These are phyloP conservation scores for Cercospora zeina DNA, from an alignment of 2,329 filamentous ascomycete species.

Conservation along the genomic window DNA sequence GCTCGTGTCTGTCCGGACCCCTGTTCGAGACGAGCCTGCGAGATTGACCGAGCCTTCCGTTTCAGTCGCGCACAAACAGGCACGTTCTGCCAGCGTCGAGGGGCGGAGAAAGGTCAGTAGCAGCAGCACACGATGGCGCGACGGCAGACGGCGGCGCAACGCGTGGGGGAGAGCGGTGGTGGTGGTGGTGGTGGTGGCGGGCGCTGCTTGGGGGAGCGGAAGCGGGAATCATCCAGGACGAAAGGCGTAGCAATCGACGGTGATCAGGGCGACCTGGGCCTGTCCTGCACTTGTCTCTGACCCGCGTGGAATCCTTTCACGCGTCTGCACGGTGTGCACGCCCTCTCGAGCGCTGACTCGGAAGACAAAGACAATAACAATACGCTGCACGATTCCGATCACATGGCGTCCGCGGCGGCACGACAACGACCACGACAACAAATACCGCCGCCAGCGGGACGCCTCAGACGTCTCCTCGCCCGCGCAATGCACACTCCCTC, in stretches of 20 bases:
- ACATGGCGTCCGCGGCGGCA: background rate
- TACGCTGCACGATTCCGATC: background rate
- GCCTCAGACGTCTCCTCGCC: background rate
- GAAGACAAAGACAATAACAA: background rate
- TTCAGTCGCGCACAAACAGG: background rate
- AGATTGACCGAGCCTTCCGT: constrained; percentile 14
- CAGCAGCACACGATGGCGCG: background rate
- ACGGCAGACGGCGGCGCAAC: background rate
- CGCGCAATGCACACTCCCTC: background rate
- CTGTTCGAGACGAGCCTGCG: constrained; percentile 11
- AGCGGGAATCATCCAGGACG: background rate
- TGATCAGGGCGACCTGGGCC: constrained; percentile 1
- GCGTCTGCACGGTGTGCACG: background rate
- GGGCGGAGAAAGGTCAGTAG: background rate
- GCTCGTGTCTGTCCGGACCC: constrained; percentile 6
- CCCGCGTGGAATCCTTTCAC: constrained; percentile 5
- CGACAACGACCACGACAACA: background rate
- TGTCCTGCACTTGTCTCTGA: constrained; percentile 3
- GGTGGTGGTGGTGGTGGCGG: background rate
- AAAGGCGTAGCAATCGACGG: background rate
- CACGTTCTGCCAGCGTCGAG: background rate
- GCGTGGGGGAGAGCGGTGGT: background rate
- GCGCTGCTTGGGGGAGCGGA: background rate
- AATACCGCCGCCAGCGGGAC: background rate
- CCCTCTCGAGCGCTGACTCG: background rate